A percentile compares a stretch with the other conserved stretches of the same genome.
Evolutionary conservation across 2,329 filamentous ascomycete species (phyloP).

Genomic region (Sporothrix pallida): DNA sequence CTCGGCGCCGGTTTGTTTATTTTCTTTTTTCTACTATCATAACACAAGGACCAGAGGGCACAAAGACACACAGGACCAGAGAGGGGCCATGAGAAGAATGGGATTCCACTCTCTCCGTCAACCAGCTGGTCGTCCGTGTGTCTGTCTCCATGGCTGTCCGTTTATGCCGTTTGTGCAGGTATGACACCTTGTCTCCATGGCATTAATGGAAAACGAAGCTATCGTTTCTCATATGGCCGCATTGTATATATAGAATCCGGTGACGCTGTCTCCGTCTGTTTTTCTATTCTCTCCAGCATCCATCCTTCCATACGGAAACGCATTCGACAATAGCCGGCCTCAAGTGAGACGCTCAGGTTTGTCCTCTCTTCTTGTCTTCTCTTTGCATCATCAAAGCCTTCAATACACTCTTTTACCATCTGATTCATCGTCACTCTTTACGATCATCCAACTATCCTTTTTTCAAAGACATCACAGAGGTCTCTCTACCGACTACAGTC

Average conservation of each 20-base stretch:
- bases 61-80: neutral
- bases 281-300: constrained; percentile 14
- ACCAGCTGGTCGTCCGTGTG: neutral
- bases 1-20: neutral
- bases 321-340: constrained; percentile 23
- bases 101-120: constrained; percentile 21
- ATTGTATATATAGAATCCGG: constrained; percentile 34
- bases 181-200: neutral
- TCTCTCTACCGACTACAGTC: neutral
- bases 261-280: constrained; percentile 19
- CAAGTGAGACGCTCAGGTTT: constrained; percentile 34
- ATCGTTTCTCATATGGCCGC: neutral
- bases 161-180: neutral
- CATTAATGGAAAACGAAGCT: neutral
- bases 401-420: constrained; percentile 18
- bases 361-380: neutral
- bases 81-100: constrained; percentile 22
- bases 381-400: neutral
- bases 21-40: constrained; percentile 12
- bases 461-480: neutral
- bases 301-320: constrained; percentile 3
- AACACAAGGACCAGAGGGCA: neutral
- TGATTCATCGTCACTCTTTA: constrained; percentile 25
- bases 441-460: neutral
- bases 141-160: neutral